Percentiles rank a stretch among this genome's conserved stretches.
These are phyloP conservation scores for Trypanosoma theileri DNA, from an alignment of 208 protist species.

Conservation along the genomic window DNA sequence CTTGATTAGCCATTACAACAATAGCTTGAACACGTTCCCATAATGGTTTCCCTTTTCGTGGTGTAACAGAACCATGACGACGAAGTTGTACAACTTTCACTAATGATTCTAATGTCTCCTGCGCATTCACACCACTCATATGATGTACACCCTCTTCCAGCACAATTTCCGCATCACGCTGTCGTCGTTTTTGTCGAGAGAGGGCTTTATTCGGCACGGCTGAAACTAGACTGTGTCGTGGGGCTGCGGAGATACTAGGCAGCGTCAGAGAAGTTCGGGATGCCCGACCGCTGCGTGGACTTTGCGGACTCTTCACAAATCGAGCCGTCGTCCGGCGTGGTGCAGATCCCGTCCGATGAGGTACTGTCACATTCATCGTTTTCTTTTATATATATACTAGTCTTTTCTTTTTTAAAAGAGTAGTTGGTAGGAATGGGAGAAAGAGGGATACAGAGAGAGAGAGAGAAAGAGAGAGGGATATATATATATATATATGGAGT, in stretches of 20 bases:
- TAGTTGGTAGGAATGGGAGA: no score
- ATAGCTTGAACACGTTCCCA: slow-evolving; percentile 49
- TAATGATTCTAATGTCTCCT: slow-evolving; percentile 25
- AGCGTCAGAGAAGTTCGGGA: not conserved
- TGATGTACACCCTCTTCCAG: slow-evolving; percentile 23
- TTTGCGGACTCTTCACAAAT: not conserved
- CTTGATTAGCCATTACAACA: slow-evolving; percentile 53
- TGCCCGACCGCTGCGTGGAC: no score
- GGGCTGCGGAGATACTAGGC: not conserved
- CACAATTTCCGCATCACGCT: slow-evolving; percentile 20
- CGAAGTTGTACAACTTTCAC: slow-evolving; percentile 16
- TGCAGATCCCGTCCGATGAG: not conserved
- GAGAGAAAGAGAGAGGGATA: no score
- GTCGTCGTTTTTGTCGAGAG: slow-evolving; percentile 4
- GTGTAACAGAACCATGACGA: not conserved
- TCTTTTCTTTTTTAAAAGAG: not conserved
- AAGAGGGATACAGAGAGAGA: no score
- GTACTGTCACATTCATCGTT: not conserved
- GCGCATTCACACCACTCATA: slow-evolving; percentile 24
- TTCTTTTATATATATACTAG: not conserved
- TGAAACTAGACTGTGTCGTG: not conserved
- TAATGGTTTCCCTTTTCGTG: slow-evolving; percentile 27
- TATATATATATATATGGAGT: no score
- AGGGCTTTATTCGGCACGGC: not conserved
- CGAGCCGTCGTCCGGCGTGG: not conserved